Evolutionary conservation across 108 stramenopile genomes (phyloP).

Genomic region (Halocafeteria seosinensis): DNA sequence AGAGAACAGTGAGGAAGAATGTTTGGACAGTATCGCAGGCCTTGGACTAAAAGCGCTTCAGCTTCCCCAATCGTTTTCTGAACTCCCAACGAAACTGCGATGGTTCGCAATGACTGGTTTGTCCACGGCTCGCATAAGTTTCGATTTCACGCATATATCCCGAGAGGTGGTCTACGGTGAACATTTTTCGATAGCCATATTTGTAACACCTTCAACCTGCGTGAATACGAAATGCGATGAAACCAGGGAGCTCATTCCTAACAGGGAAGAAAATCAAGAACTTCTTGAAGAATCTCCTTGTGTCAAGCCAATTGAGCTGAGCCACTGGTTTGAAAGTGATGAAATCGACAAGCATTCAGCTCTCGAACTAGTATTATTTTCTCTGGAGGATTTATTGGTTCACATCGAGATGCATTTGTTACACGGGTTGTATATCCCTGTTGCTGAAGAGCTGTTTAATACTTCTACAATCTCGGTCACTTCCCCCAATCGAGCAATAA

Average conservation of each 20-base stretch:
- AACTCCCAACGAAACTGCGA: background rate
- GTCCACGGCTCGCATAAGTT: slow-evolving; percentile 38
- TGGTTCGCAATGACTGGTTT: slow-evolving; percentile 48
- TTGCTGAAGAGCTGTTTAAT: slow-evolving; percentile 41
- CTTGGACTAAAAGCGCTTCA: no score
- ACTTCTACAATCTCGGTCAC: slow-evolving; percentile 38
- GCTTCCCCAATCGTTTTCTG: no score
- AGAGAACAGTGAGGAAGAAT: no score
- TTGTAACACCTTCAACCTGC: slow-evolving; percentile 41
- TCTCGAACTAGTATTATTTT: slow-evolving; percentile 46
- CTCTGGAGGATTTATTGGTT: slow-evolving; percentile 53
- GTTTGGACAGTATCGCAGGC: no score
- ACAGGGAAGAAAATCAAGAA: slow-evolving; percentile 1
- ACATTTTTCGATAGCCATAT: slow-evolving; percentile 53
- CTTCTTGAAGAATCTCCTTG: slow-evolving; percentile 46
- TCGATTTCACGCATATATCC: slow-evolving; percentile 51
- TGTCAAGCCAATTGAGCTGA: slow-evolving; percentile 41
- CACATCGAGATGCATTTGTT: slow-evolving; percentile 53
- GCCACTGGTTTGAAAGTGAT: slow-evolving; percentile 37
- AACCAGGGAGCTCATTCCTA: slow-evolving; percentile 16
- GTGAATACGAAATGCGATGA: slow-evolving; percentile 38
- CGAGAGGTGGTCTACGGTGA: slow-evolving; percentile 40
- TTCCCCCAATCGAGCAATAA: slow-evolving; percentile 24
- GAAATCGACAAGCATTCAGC: slow-evolving; percentile 35
- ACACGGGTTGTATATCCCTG: slow-evolving; percentile 42